Percentiles rank a stretch among this genome's conserved stretches.
phyloP scores from a whole-genome alignment of 2,329 filamentous ascomycete genomes.

The Periconia digitata region DNA sequence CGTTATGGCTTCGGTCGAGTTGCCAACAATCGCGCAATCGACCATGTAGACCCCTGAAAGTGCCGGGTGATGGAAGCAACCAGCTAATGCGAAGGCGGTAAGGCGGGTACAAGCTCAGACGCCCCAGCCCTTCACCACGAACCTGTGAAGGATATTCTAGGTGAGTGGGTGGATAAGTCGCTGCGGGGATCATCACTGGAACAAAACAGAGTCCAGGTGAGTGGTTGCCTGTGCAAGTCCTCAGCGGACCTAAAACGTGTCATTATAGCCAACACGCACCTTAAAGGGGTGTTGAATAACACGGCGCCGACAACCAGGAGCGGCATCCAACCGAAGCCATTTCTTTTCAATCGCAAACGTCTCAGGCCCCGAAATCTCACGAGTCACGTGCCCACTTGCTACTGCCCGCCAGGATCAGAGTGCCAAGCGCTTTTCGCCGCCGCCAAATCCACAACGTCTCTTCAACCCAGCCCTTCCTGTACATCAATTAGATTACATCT shows the following conservation, averaged over 20 bases:
- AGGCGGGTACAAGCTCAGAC: not conserved
- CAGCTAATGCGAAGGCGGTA: not conserved
- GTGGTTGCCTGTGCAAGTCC: conserved; percentile 32
- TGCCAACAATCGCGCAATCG: not conserved
- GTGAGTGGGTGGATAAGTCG: not conserved
- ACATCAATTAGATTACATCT: conserved; percentile 44
- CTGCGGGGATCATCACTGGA: not conserved
- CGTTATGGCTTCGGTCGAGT: not conserved
- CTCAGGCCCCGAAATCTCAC: conserved; percentile 8
- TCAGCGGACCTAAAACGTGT: conserved; percentile 34
- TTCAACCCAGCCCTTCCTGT: conserved; percentile 42
- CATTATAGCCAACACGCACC: conserved; percentile 18
- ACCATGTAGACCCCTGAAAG: not conserved
- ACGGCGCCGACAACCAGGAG: not conserved
- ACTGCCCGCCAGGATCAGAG: conserved; percentile 24
- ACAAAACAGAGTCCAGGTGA: not conserved
- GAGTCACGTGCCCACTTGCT: conserved; percentile 34
- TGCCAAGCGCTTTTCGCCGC: conserved; percentile 29
- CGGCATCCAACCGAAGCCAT: not conserved
- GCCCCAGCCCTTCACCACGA: not conserved
- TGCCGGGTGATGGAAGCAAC: not conserved
- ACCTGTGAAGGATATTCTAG: not conserved
- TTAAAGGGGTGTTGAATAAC: conserved; percentile 18
- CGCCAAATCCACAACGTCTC: conserved; percentile 32
- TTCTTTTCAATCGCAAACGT: conserved; percentile 20